Base-by-base conservation (phyloP, 108 stramenopile species). In the Hondaea fermentalgiana region DNA sequence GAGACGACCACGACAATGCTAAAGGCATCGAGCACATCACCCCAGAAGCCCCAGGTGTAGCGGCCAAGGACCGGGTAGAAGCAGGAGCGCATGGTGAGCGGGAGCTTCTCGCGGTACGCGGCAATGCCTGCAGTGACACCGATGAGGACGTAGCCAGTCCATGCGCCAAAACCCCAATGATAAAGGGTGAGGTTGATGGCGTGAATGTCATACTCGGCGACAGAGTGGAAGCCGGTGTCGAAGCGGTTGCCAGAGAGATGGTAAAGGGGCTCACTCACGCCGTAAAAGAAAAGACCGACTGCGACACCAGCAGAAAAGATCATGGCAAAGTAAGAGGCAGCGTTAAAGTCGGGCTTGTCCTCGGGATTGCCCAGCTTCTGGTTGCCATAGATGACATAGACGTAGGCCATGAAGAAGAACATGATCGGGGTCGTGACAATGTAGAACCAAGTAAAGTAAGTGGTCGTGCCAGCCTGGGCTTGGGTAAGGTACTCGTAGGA, bases 151-250 rank as follows among this genome's bases (percentile, higher is more conserved):
- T 95, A 94, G 59, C 72, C 93, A 49, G 88, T 71, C 95, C 95
- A 95, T 17, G 91, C 95, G 44, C 91, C 88, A 57, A 95, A 88
- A 47, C 94, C 94, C 95, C 95, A 95, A 72, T 95, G 93, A 90
- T 90, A 92, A 35, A 94, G 58, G 4, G 95, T 94, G 12, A 93
- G 83, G 21, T 89, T 91, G 5, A 95, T 58, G 44, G 95, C 93
- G 28, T 59, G 4, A 44, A 60, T 59, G 5, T 59, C 60, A 6
- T 44, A 19, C 43, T 88, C 87, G 58, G 14, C 57, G 4, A 44
- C 59, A 16, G 58, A 60, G 87, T 88, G 51, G 4, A 12, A 83
- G 25, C 51, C 76, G 76, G 76, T 53, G 76, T 47, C 76, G n/a
- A 53, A 83, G 49, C 76, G 51, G 51, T 83, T 47, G 3, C 23